These are phyloP conservation scores for Saccharomycopsis sp. DNA, from an alignment of 805 yeast genomes.

Conservation along the genomic window DNA sequence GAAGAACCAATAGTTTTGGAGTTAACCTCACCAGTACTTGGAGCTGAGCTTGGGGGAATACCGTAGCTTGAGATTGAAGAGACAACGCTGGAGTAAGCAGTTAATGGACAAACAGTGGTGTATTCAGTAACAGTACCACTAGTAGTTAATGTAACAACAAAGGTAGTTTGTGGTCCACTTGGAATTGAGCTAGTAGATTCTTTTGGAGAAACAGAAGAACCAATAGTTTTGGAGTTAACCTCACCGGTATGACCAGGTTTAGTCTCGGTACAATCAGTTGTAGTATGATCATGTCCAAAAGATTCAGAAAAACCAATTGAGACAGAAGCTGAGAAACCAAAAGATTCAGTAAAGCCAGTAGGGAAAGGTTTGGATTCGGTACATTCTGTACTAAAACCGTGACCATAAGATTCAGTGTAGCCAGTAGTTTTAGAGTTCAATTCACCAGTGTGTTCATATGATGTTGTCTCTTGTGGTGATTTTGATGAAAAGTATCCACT, in stretches of 20 bases:
- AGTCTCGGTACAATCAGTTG: neutral
- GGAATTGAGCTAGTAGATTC: neutral
- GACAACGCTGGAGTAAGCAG: neutral
- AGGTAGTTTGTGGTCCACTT: too few relatives aligned
- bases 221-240: too few relatives aligned
- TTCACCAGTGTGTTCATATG: too few relatives aligned
- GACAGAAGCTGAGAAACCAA: neutral
- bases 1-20: too few relatives aligned
- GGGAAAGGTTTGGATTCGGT: slow-evolving; percentile 8
- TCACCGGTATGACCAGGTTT: neutral
- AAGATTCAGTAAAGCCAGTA: neutral
- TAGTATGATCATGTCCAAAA: neutral
- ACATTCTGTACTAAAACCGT: too few relatives aligned
- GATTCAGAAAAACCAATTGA: neutral
- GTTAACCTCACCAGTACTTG: too few relatives aligned
- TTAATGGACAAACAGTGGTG: neutral
- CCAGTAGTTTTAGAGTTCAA: too few relatives aligned
- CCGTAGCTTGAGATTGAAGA: neutral
- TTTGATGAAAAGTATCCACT: neutral
- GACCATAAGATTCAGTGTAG: too few relatives aligned
- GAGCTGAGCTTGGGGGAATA: neutral
- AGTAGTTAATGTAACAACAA: too few relatives aligned
- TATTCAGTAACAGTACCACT: neutral
- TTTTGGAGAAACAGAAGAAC: neutral
- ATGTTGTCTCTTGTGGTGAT: neutral